phyloP scores from a whole-genome alignment of 257 asterid species.

The Voacanga thouarsii region DNA sequence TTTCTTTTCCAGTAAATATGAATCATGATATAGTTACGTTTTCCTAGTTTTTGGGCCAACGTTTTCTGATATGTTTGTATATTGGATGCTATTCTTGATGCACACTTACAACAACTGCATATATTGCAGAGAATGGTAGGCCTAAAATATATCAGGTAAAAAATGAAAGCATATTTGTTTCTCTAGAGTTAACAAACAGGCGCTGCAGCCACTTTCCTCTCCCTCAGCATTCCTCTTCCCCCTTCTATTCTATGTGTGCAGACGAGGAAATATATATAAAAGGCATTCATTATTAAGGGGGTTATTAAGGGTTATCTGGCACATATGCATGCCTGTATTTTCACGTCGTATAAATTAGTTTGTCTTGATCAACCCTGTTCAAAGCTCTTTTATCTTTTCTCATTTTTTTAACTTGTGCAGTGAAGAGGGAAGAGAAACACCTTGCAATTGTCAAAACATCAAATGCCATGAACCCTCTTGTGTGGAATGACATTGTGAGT shows the following conservation, averaged over 20 bases:
- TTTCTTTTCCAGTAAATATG: neutral
- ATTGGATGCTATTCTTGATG: too few species aligned
- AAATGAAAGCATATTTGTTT: neutral
- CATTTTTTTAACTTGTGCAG: conserved; percentile 34
- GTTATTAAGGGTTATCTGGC: neutral
- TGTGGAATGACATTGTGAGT: conserved; percentile 42
- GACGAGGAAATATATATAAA: neutral
- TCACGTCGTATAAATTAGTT: neutral
- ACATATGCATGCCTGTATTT: neutral
- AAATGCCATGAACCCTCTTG: conserved; percentile 43
- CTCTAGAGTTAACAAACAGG: neutral
- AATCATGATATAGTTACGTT: too few species aligned
- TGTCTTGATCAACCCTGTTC: neutral
- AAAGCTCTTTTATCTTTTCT: conserved; percentile 16
- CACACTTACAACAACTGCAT: too few species aligned
- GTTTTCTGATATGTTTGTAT: neutral
- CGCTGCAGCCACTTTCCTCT: neutral
- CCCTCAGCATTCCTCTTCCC: neutral
- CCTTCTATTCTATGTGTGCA: neutral
- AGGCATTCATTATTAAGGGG: neutral
- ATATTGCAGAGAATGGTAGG: too few species aligned
- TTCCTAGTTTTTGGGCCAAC: neutral
- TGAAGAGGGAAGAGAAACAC: conserved; percentile 78
- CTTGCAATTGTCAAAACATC: conserved; percentile 49
- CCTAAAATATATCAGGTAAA: neutral